A percentile compares a stretch with the other conserved stretches of the same genome.
Evolutionary conservation across 2,329 filamentous ascomycete genomes (phyloP).

Genomic region (Cladophialophora chaetospira): DNA sequence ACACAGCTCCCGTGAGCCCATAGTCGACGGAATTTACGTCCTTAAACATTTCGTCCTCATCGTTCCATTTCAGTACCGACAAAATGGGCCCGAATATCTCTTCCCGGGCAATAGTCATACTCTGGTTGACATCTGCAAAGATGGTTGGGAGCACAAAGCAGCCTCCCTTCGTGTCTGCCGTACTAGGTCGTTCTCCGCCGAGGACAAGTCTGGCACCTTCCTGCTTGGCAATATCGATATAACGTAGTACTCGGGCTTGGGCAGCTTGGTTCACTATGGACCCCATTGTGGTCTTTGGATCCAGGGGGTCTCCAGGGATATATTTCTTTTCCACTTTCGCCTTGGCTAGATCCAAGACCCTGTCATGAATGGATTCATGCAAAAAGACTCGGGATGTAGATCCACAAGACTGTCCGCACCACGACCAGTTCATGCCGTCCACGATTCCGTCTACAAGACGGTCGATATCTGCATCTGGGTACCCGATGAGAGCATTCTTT

Average conservation of each 20-base stretch:
- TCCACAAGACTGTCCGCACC: constrained; percentile 58
- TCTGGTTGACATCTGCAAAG: constrained; percentile 16
- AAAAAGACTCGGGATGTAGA: constrained; percentile 66
- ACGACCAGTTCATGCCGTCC: constrained; percentile 42
- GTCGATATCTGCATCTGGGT: constrained; percentile 66
- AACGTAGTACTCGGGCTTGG: constrained; percentile 8
- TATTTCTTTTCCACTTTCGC: constrained; percentile 57
- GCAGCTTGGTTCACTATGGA: constrained; percentile 5
- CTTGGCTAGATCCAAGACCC: constrained; percentile 65
- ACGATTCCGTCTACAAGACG: constrained; percentile 67
- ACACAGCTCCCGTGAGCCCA: constrained; percentile 6
- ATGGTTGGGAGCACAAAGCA: constrained; percentile 22
- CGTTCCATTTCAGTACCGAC: constrained; percentile 11
- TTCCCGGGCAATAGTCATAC: constrained; percentile 22
- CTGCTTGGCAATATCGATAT: constrained; percentile 19
- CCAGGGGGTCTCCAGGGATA: constrained; percentile 70
- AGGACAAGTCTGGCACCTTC: constrained; percentile 12
- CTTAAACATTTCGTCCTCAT: constrained; percentile 8
- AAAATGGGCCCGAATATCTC: constrained; percentile 26
- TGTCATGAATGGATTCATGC: constrained; percentile 61
- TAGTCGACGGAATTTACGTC: constrained; percentile 7
- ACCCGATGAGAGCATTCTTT: constrained; percentile 65
- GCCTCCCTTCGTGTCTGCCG: constrained; percentile 5
- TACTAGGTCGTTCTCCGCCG: constrained; percentile 1
- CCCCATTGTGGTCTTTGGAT: constrained; percentile 32